These are phyloP conservation scores for Ballota nigra DNA, from an alignment of 257 asterid species.

Conservation along the genomic window DNA sequence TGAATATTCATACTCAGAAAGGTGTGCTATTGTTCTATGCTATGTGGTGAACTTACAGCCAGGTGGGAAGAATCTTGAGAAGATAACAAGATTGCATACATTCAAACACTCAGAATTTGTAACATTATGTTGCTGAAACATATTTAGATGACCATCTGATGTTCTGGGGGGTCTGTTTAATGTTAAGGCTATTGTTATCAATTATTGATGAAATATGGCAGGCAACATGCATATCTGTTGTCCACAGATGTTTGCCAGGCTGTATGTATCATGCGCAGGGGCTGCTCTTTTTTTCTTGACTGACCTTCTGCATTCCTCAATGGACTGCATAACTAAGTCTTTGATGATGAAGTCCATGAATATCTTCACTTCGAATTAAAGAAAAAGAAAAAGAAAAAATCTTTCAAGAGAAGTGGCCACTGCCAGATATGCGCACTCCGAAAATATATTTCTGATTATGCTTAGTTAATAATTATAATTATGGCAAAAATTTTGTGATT, in stretches of 20 bases:
- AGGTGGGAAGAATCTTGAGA: constrained; percentile 5
- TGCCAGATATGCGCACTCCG: neutral
- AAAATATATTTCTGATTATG: neutral
- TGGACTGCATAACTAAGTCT: constrained; percentile 18
- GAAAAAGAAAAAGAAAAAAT: no score
- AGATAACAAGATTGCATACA: neutral
- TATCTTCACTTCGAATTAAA: neutral
- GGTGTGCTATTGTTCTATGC: neutral
- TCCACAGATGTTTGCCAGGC: neutral
- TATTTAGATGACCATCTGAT: neutral
- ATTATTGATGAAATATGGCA: constrained; percentile 13
- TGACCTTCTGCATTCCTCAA: neutral
- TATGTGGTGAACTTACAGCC: neutral
- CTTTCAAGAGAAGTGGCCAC: neutral
- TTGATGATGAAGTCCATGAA: constrained; percentile 17
- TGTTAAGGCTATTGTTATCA: neutral
- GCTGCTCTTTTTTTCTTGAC: constrained; percentile 1
- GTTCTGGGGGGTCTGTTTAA: neutral
- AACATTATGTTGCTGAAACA: neutral
- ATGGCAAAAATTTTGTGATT: neutral
- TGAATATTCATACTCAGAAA: neutral
- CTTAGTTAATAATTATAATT: constrained; percentile 5
- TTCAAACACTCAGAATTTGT: neutral
- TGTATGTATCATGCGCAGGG: neutral
- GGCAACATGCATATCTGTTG: neutral